Conservation (phyloP, 352 stramenopile genomes). For the Phytopythium oedochilum region DNA sequence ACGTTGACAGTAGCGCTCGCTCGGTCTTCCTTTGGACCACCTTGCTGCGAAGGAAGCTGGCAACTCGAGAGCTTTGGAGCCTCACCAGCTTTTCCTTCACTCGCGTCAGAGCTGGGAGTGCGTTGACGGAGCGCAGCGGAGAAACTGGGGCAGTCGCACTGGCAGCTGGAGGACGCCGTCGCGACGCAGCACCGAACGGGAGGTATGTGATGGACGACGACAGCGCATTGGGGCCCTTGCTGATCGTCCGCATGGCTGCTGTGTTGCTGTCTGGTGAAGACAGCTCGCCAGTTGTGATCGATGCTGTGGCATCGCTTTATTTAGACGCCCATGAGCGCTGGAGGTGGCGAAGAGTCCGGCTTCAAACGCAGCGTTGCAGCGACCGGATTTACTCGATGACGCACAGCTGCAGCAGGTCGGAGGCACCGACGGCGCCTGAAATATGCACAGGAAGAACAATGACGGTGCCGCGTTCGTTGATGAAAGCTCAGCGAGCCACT, state of each 20-base stretch:
- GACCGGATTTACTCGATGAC: too few relatives aligned
- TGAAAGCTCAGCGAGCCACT: background rate
- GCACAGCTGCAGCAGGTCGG: too few relatives aligned
- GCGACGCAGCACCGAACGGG: background rate
- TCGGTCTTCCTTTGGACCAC: constrained; percentile 10
- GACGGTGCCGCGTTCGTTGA: constrained; percentile 1
- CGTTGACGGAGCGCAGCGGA: background rate
- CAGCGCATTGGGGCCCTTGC: background rate
- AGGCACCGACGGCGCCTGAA: background rate
- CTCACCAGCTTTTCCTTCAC: background rate
- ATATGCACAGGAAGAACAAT: background rate
- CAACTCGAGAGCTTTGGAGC: constrained; percentile 4
- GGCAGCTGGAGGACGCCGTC: background rate
- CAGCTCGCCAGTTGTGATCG: too few relatives aligned
- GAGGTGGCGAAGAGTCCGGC: too few relatives aligned
- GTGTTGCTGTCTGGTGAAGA: too few relatives aligned
- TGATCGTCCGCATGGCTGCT: background rate
- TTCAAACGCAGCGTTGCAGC: too few relatives aligned
- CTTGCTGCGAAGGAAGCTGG: constrained; percentile 15
- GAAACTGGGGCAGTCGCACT: background rate
- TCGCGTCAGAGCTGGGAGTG: background rate
- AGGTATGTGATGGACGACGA: background rate
- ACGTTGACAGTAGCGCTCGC: constrained; percentile 6
- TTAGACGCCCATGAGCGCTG: too few relatives aligned
- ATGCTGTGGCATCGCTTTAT: too few relatives aligned